Conservation (phyloP, 2,329 filamentous ascomycete genomes). For the Aspergillus ochraceoroseus region DNA sequence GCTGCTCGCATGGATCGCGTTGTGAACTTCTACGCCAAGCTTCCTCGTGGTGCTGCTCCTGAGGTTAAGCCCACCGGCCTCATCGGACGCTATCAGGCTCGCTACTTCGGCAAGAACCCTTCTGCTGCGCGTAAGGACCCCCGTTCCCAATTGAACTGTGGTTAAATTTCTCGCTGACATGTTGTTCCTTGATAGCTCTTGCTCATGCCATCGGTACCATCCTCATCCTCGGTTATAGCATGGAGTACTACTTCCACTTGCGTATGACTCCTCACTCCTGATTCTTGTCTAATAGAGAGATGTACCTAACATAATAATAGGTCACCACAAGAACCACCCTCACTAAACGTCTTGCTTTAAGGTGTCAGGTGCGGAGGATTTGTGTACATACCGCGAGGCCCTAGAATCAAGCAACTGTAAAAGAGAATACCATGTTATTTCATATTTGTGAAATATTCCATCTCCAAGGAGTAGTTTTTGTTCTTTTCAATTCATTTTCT, state of each 20-base stretch:
- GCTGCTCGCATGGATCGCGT: conserved; percentile 96
- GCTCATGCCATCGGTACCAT: conserved; percentile 78
- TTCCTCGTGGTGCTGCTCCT: conserved; percentile 86
- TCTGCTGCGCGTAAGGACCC: conserved; percentile 73
- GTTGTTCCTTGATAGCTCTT: conserved; percentile 59
- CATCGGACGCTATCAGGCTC: conserved; percentile 76
- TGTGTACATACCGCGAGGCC: conserved; percentile 40
- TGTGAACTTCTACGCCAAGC: conserved; percentile 97
- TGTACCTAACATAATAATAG: conserved; percentile 49
- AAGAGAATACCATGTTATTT: conserved; percentile 21
- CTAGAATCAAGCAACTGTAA: conserved; percentile 32
- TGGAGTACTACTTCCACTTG: conserved; percentile 99
- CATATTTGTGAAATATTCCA: conserved; percentile 3
- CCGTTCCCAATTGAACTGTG: background rate
- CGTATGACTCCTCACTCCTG: conserved; percentile 58
- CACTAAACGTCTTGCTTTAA: conserved; percentile 59
- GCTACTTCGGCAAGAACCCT: conserved; percentile 92
- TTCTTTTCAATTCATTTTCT: background rate
- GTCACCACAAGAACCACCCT: conserved; percentile 99
- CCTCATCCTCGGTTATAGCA: conserved; percentile 79
- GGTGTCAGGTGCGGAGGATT: conserved; percentile 24
- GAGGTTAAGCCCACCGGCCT: conserved; percentile 75
- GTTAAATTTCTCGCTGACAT: conserved; percentile 2
- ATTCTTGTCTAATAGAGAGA: background rate
- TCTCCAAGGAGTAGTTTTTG: conserved; percentile 4